Base-by-base conservation (phyloP, 2,329 filamentous ascomycete species). In the Monosporascus sp. region DNA sequence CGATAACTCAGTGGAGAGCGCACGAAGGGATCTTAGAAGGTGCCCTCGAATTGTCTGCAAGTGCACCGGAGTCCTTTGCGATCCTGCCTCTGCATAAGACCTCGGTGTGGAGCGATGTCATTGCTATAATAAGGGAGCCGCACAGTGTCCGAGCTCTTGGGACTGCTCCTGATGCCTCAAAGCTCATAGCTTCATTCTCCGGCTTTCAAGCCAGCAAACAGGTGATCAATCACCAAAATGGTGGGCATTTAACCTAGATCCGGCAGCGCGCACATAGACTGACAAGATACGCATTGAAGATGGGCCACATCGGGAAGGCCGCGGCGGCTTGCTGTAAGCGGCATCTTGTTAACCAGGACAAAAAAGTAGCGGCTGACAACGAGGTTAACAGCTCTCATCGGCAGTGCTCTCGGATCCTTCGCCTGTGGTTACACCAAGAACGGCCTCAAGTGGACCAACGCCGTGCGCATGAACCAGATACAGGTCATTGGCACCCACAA, bases 401-500 rank as follows among this genome's bases (percentile, higher is more conserved):
- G 20, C 41, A 24, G 41, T 14, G 41, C 14, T 24, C n/a, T 44
- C 20, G 40, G 43, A 3, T 27, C 43, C n/a, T 50, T 50, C 16
- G 27, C 24, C 16, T 34, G 37, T 20, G 48, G 47, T 24, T 64
- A 66, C 56, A 61, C 59, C 31, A 60, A 59, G 40, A 69, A 69
- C 51, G 63, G 63, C 45, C 66, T 70, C 31, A 65, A 56, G 20
- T 71, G 69, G 69, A 61, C 66, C 16, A 43, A 59, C 17, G 54
- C 58, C 17, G 62, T 79, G 49, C 76, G 75, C 49, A 73, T 80
- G 67, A 80, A 80, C 62, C 75, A 80, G 47, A 73, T 79, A 47
- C 77, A 80, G 59, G 72, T 79, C 43, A 65, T 79, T 38, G 77
- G 76, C 57, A 77, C 76, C 0, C 77, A 80, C 62, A 80, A 80